Base-by-base conservation (phyloP, 352 stramenopile species). In the Pythium inflatum region DNA sequence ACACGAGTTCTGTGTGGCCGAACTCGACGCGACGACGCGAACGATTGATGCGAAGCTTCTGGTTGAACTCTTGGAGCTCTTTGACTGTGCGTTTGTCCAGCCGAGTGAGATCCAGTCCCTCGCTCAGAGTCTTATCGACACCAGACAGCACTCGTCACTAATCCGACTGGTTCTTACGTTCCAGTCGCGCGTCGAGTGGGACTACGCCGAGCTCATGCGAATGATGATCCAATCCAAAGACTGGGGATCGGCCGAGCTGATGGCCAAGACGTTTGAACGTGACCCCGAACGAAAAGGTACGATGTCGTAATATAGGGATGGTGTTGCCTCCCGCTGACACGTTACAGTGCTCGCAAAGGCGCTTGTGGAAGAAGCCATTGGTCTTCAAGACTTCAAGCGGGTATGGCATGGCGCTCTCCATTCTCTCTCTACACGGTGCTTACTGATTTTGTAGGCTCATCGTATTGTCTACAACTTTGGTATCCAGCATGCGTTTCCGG, bases 31-130 rank as follows among this genome's bases (percentile, higher is more conserved):
- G 34, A 18, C n/a, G 2, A 69, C 27, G 22, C 59, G 59, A 20
- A 54, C 50, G 1, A 54, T 74, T 6, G 82, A 92, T 25, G 67
- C 60, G 2, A 92, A 90, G 24, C 63, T 92, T 34, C 41, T 92
- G 2, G 80, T 88, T 16, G 83, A 89, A 38, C 28, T 92, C 22
- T 7, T 92, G 22, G 79, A 87, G 4, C 63, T 92, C 18, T 92
- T 90, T 53, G 43, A 74, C 9, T 76, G 88, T n/a, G 73, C 62
- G 5, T 67, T 79, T 28, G 66, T 86, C 5, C 62, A 79, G 24
- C 8, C 18, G 0, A 12, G 33, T 4, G 46, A 77, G n/a, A 58
- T 90, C 12, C 56, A 62, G 0, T 38, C 56, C 1, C 57, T 76
- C 0, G 68, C 76, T 13, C 53, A 62, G 2, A 53, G 72, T n/a